Evolutionary conservation across 345 rosid genomes (phyloP), one percentile per base, ranked within the genome.

Genomic region (Lenwebbia sp.): DNA sequence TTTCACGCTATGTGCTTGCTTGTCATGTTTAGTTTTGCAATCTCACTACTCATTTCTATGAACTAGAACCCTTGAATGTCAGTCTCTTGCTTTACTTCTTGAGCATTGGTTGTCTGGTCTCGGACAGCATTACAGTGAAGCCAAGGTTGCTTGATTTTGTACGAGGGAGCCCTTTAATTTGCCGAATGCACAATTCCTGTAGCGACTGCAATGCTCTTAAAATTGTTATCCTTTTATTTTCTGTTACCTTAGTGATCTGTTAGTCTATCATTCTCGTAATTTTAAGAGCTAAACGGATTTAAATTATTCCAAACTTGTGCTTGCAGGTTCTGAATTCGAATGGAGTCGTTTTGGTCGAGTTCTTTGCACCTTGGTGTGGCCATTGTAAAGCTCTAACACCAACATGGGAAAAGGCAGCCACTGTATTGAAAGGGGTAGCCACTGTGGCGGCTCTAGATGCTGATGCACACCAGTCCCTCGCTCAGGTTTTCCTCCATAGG

Each of bases 301-400:
- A 22, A 37, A 10, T 70, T 37, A 37, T 33, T 33, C 26, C 81
- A 0, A 9, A 11, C 47, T 83, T 26, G 50, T 83, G 49, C 70
- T 87, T 82, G 78, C 94, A 96, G 99, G 99, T 95, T 84, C 88
- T 96, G 82, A 95, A 95, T 88, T 92, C 98, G 5, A 93, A 97
- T 88, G 95, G 96, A 74, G 92, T 97, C 52, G 98, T 96, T 83
- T 89, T 97, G 88, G 99, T 97, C 56, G 99, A 97, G 93, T 97
- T 97, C 92, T 96, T 94, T 89, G 99, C 99, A 3, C 99, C 99
- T 55, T 97, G 99, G 99, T 96, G 99, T 86, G 99, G 99, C 60
- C 99, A 97, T 86, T 97, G 99, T 85, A 78, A 97, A 92, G 95
- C 97, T 88, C 91, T 97, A 37, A 93, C 98, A 54, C 99, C 99